Evolutionary conservation across 192 early-diverging fungal species (phyloP), one percentile per base, ranked within the genome.

Genomic region (Gryganskiella cystojenkinii): DNA sequence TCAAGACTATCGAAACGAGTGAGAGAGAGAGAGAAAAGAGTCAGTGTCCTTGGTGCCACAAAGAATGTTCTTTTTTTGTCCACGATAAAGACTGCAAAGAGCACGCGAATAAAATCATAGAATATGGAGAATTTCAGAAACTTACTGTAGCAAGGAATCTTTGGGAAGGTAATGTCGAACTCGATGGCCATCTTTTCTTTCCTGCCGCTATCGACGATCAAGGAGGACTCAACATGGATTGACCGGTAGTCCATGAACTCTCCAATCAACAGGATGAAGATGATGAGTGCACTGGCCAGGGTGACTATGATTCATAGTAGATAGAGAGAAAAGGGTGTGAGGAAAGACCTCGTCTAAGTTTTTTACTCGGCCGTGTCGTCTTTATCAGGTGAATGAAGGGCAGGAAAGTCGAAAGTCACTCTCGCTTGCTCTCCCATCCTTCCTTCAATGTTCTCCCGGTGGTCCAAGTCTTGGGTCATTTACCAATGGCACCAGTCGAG

Each of bases 141-240:
- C 86, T 71, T 80, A 94, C 92, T 69, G 64, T 89, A 92, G 67
- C 97, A 98, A 4, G 95, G 97, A 20, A 96, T 90, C 35, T 91
- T 84, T 45, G 94, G 96, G 61, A 99, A 95, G 0, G 93, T 92
- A 68, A 99, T 89, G 83, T 98, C 92, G 53, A 98, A 74, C 70
- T 92, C 90, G 67, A 98, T 97, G 34, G 82, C 82, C 84, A 99
- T 88, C 81, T 93, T 96, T 59, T 96, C 96, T 64, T 92, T 94
- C 53, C 95, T 84, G 22, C 88, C 86, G 70, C 88, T 89, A 71
- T 97, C 96, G 3, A 98, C 95, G 10, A 92, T 84, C 43, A 98
- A 79, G 49, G 88, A 85, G 3, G 96, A 92, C 45, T 87, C 82
- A 74, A 93, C 70, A 25, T 85, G 85, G 19, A 93, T 67, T 15